Evolutionary conservation across 2,329 filamentous ascomycete genomes (phyloP), one percentile per base, ranked within the genome.

Genomic region (Bipolaris gigantea): DNA sequence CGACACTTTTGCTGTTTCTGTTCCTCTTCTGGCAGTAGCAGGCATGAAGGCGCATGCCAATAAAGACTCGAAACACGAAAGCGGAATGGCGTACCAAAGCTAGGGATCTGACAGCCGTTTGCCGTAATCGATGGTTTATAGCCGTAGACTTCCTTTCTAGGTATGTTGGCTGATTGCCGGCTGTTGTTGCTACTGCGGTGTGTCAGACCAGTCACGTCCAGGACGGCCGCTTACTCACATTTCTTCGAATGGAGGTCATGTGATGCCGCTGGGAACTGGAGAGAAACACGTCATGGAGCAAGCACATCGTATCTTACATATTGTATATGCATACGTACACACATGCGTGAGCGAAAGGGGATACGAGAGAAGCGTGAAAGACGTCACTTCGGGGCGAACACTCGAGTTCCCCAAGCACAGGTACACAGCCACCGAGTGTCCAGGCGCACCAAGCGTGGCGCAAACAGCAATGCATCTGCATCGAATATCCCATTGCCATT

Each of bases 21-120:
- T 53, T 21, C 50, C 46, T 50, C 25, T 50, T 53, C 25, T 18
- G 50, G 45, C 11, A 53, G 19, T 53, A n/a, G 10, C n/a, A 21
- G 39, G 23, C 36, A 45, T 53, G 34, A 36, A 25, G 9, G n/a
- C 11, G 44, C 23, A 23, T 23, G 16, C n/a, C 15, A 19, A 41
- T 19, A 32, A 41, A 35, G 36, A 21, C n/a, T 13, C 13, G 40
- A 33, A n/a, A n/a, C 32, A n/a, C 9, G 11, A 48, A 47, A 42
- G 16, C 5, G 38, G 30, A n/a, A 36, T 21, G 40, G 32, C 4
- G 38, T 38, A 33, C 44, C 44, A 16, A 27, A 16, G 33, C 27
- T n/a, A 34, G 32, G 44, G 15, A 18, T 53, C 18, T 49, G 50
- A 32, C 50, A 49, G 50, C 50, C 50, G 50, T 53, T 44, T 48